phyloP scores from a whole-genome alignment of 2,329 filamentous ascomycete species.

The Malbranchea zuffiana region DNA sequence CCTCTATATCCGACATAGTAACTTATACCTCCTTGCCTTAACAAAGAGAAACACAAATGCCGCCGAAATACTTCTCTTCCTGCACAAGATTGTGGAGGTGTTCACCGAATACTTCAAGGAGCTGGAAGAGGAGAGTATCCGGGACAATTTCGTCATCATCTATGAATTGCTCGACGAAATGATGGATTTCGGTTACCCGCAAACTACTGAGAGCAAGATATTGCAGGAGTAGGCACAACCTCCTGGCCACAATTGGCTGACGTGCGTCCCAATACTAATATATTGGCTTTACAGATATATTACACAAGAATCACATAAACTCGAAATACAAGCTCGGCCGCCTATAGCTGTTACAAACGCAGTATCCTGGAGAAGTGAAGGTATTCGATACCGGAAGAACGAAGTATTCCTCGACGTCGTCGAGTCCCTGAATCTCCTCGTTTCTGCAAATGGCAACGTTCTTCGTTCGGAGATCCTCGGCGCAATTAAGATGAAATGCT shows the following conservation, averaged over 20 bases:
- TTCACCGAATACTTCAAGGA: slow-evolving; percentile 99
- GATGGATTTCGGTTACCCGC: slow-evolving; percentile 99
- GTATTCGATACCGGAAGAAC: slow-evolving; percentile 97
- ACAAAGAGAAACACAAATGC: slow-evolving; percentile 99
- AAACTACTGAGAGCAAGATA: slow-evolving; percentile 97
- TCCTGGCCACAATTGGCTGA: background rate
- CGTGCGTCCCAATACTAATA: background rate
- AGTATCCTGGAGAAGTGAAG: slow-evolving; percentile 95
- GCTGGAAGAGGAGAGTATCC: slow-evolving; percentile 94
- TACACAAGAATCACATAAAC: slow-evolving; percentile 96
- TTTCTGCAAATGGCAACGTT: slow-evolving; percentile 89
- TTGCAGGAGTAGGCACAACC: slow-evolving; percentile 59
- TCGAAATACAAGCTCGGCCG: slow-evolving; percentile 89
- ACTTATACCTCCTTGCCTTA: slow-evolving; percentile 92
- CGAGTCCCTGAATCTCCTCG: slow-evolving; percentile 89
- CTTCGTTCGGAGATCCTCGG: slow-evolving; percentile 92
- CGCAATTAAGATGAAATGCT: slow-evolving; percentile 99
- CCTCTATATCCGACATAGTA: slow-evolving; percentile 98
- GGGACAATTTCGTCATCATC: slow-evolving; percentile 98
- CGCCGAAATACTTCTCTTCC: slow-evolving; percentile 92
- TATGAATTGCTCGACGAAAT: slow-evolving; percentile 98
- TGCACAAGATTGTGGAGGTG: slow-evolving; percentile 96
- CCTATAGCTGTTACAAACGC: slow-evolving; percentile 98
- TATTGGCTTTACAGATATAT: slow-evolving; percentile 55
- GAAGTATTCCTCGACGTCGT: slow-evolving; percentile 98